These are phyloP conservation scores for Paracamarosporium sp. DNA, from an alignment of 2,329 filamentous ascomycete genomes.

Conservation along the genomic window DNA sequence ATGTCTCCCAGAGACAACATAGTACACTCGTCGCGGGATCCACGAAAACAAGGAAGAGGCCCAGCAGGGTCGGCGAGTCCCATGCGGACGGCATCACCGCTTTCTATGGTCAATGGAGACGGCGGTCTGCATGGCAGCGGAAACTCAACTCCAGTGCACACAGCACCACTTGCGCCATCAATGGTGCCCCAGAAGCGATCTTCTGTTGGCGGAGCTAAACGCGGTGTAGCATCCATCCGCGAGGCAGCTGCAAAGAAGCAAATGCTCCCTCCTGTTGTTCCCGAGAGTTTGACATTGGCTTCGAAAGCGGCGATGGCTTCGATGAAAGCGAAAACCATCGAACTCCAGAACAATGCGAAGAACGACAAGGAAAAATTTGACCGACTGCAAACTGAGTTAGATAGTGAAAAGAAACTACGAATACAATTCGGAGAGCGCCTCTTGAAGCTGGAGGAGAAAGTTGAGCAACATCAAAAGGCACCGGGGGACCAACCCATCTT, in stretches of 20 bases:
- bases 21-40: background rate
- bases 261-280: too few relatives aligned
- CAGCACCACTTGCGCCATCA: conserved; percentile 1
- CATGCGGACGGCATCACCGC: background rate
- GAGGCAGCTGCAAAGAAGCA: background rate
- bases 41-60: background rate
- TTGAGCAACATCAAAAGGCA: background rate
- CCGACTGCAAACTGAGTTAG: background rate
- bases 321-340: background rate
- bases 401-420: background rate
- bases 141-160: background rate
- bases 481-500: background rate
- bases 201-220: background rate
- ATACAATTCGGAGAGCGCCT: background rate
- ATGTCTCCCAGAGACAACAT: background rate
- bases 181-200: background rate
- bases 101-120: background rate
- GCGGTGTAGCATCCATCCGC: background rate
- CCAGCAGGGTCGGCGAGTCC: background rate
- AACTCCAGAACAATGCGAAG: background rate
- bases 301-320: too few relatives aligned
- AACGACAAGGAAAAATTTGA: background rate
- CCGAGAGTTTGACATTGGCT: background rate
- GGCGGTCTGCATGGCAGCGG: background rate
- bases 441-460: background rate